Base-by-base conservation (phyloP, 257 asterid genomes). In the Penstemon davidsonii region DNA sequence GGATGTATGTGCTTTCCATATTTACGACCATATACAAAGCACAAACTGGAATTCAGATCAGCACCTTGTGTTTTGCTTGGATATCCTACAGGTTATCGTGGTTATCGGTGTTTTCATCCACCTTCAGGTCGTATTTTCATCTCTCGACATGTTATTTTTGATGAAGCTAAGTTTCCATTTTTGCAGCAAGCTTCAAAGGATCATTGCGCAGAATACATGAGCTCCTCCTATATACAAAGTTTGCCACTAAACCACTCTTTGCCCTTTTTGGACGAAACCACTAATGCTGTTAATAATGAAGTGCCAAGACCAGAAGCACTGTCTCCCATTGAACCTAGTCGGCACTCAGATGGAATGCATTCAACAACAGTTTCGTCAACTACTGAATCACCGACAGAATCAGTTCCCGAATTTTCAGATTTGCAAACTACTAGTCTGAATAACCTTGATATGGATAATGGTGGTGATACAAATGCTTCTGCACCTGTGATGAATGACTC, bases 1-100 rank as follows among this genome's bases (percentile, higher is more conserved):
- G 72, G 44, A 0, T 54, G 71, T 8, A 2, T 51, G 3, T 66
- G 62, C 9, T 66, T 51, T 33, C 71, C 71, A 3, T 40, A 38
- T 39, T 5, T 67, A 1, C 7, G 47, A 3, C 62, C 69, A 4
- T 70, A 70, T 40, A 25, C 10, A 3, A 62, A 7, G 8, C 11
- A 12, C 40, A 70, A 60, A 41, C 44, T 70, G 25, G 37, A 60
- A 5, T 50, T 38, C 1, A 12, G 52, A 8, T 70, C 75, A 8
- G 7, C 4, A 3, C 53, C 69, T 3, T 61, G 69, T 19, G 53
- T 67, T 3, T 70, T 70, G 7, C 36, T 70, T 1, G 55, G 69
- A 6, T 70, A 70, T 8, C 40, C 55, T 51, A 0, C 37, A 0
- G 13, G 37, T 2, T 36, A 42, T 0, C 15, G 15, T 3, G 54